Evolutionary conservation across 2,329 filamentous ascomycete species (phyloP), one percentile per base, ranked within the genome.

Genomic region (Colletotrichum sp.): DNA sequence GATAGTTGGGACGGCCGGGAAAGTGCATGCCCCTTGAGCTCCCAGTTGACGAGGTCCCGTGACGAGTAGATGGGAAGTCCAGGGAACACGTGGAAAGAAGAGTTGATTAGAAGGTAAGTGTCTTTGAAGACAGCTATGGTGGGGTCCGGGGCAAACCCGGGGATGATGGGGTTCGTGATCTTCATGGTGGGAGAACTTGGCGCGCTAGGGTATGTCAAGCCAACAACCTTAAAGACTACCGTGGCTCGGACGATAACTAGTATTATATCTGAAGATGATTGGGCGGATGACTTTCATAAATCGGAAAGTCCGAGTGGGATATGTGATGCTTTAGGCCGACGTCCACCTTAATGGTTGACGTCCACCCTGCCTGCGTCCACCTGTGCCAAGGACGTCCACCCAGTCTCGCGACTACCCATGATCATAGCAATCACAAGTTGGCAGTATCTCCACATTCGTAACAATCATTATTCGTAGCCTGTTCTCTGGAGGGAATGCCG

Each of bases 81-180:
- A 0, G 91, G 86, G 78, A 92, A 92, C 9, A 91, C 88, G 79
- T 92, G 92, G 78, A 92, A 91, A 16, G 90, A 89, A 4, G 91
- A 90, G 80, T 90, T 90, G 78, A 92, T 88, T 60, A 82, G 79
- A 72, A 81, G 82, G 77, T 80, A 83, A 3, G 78, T 81, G 15
- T 78, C 80, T 44, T 81, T 78, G 21, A 83, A 79, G 18, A 77
- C 76, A 8, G 80, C 74, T 32, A 80, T 72, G 21, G 81, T 82
- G 2, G 82, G 81, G 68, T 84, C 82, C 24, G 82, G 80, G 8
- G 79, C 74, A 72, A 81, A 83, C 2, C 82, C 82, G 16, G 82
- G 79, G n/a, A 83, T 78, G 52, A 83, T 81, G 15, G 82, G 82
- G 63, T 83, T 82, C 44, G 57, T 26, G 49, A 69, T n/a, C 28